phyloP scores from a whole-genome alignment of 1,139 yeast species.

The Chernovozyma sophiae-reginae region DNA sequence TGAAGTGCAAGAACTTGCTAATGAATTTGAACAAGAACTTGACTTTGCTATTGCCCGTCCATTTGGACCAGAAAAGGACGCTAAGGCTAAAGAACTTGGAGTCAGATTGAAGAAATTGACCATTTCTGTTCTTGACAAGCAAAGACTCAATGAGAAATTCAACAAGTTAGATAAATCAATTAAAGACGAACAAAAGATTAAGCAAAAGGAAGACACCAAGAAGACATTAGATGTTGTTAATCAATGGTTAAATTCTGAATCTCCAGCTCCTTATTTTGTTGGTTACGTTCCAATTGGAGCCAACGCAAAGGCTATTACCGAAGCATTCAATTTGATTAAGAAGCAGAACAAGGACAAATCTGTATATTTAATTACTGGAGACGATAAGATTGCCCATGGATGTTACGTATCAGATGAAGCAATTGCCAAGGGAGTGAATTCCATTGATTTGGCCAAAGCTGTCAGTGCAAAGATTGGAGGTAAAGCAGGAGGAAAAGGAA shows the following conservation, averaged over 20 bases:
- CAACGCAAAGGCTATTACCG: slow-evolving; percentile 91
- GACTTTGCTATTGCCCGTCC: slow-evolving; percentile 53
- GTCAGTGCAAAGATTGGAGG: slow-evolving; percentile 85
- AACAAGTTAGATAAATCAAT: slow-evolving; percentile 76
- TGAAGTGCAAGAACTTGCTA: slow-evolving; percentile 81
- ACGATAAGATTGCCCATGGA: slow-evolving; percentile 86
- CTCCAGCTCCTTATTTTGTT: slow-evolving; percentile 49
- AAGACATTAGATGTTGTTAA: slow-evolving; percentile 77
- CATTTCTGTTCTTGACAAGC: slow-evolving; percentile 80
- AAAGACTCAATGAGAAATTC: slow-evolving; percentile 69
- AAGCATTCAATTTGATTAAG: slow-evolving; percentile 83
- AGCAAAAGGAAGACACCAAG: slow-evolving; percentile 85
- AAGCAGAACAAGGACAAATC: slow-evolving; percentile 72
- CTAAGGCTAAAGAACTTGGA: slow-evolving; percentile 75
- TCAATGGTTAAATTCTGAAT: slow-evolving; percentile 52
- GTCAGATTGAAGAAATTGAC: slow-evolving; percentile 77
- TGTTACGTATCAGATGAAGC: slow-evolving; percentile 79
- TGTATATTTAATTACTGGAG: slow-evolving; percentile 79
- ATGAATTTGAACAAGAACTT: slow-evolving; percentile 61
- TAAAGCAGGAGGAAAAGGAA: slow-evolving; percentile 97
- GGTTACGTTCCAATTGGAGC: slow-evolving; percentile 68
- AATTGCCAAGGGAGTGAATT: slow-evolving; percentile 67
- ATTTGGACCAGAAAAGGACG: slow-evolving; percentile 72
- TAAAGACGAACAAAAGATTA: slow-evolving; percentile 81
- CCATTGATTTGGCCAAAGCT: slow-evolving; percentile 66